Conservation (phyloP, 768 basidiomycete species). For the Tylopilus intermedius region DNA sequence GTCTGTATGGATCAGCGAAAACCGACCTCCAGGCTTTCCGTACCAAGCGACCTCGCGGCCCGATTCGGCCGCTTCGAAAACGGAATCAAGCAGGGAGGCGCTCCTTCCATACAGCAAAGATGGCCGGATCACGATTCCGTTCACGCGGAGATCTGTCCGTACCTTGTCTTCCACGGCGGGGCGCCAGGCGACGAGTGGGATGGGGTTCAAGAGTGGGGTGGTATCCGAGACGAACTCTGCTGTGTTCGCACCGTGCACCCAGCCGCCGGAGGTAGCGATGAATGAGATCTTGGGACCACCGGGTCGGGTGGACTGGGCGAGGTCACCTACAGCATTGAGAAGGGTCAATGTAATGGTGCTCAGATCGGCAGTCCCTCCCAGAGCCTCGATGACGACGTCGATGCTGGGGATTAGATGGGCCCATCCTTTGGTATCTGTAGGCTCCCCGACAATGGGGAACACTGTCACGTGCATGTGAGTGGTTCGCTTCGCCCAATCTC, state of each 20-base stretch:
- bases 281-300: conserved; percentile 27
- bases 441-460: conserved; percentile 24
- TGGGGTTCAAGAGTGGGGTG: conserved; percentile 14
- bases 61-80: conserved; percentile 23
- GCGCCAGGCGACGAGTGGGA: conserved; percentile 19
- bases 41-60: conserved; percentile 20
- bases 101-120: conserved; percentile 29
- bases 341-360: conserved; percentile 15
- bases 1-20: conserved; percentile 29
- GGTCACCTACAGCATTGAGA: conserved; percentile 13
- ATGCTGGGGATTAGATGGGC: conserved; percentile 13
- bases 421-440: conserved; percentile 13
- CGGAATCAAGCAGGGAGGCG: conserved; percentile 17
- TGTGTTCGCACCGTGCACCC: conserved; percentile 25
- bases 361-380: conserved; percentile 13
- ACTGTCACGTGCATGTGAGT: conserved; percentile 7
- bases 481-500: too few species aligned
- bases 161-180: conserved; percentile 15
- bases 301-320: conserved; percentile 16
- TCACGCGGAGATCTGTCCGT: conserved; percentile 14
- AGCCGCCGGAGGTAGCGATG: conserved; percentile 31
- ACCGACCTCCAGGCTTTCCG: conserved; percentile 23
- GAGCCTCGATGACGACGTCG: conserved; percentile 21
- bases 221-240: conserved; percentile 17
- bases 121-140: conserved; percentile 34